Conservation (phyloP, 2,329 filamentous ascomycete species). For the Endothia cerciana region DNA sequence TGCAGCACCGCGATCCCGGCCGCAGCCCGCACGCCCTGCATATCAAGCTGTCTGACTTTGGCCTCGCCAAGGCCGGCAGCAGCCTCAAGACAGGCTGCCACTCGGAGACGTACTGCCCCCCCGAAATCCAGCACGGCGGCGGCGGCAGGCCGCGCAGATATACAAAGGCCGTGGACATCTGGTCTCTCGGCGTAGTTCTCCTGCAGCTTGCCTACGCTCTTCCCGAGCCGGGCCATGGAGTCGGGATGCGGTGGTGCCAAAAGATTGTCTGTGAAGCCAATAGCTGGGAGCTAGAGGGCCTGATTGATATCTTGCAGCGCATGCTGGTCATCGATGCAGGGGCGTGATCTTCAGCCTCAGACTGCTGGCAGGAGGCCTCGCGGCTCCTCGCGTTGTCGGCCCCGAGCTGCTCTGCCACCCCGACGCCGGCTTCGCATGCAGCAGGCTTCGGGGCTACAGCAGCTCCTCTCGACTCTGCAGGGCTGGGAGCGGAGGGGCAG, state of each 20-base stretch:
- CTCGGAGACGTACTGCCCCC: conserved; percentile 16
- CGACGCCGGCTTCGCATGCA: conserved; percentile 4
- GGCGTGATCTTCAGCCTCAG: neutral
- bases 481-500: too few species aligned
- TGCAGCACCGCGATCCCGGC: neutral
- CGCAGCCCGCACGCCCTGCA: neutral
- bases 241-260: neutral
- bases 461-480: too few species aligned
- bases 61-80: neutral
- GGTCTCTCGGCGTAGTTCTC: conserved; percentile 18
- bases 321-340: conserved; percentile 1
- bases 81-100: conserved; percentile 7
- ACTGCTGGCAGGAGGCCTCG: conserved; percentile 3
- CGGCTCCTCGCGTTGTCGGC: neutral
- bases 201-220: conserved; percentile 9
- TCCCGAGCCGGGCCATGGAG: conserved; percentile 3
- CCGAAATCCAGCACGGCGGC: neutral
- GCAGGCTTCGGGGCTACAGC: too few species aligned
- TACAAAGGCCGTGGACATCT: conserved; percentile 21
- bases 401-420: neutral
- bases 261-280: neutral
- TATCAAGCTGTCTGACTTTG: neutral
- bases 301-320: neutral
- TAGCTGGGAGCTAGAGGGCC: neutral
- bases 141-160: too few species aligned